Evolutionary conservation across 1,284 basidiomycete species (phyloP), one percentile per base, ranked within the genome.

Genomic region (Cryptococcus sp.): DNA sequence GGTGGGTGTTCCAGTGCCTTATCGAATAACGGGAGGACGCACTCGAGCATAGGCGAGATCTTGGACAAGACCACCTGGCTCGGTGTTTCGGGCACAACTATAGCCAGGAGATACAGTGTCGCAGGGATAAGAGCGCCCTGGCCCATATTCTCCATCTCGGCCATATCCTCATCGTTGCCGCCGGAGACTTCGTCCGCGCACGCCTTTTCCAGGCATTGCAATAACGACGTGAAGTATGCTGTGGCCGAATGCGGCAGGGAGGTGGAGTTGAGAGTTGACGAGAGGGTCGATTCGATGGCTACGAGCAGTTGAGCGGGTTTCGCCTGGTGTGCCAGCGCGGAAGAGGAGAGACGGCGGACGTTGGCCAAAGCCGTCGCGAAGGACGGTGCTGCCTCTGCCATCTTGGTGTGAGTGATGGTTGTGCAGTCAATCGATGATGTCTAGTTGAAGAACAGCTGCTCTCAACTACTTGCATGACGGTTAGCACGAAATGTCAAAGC

Each of bases 241-340:
- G 91, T 91, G 11, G 91, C 82, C 5, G 86, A 85, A 61, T 84
- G 83, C 64, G 91, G 89, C 67, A 93, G 89, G 54, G 84, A 53
- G n/a, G 52, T 53, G 17, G 67, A 64, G n/a, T 58, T 61, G 20
- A 79, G 72, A 1, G 73, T 66, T 6, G 73, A 59, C 11, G 69
- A 60, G 68, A 99, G 84, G 13, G 93, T 95, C 2, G 86, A 84
- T 78, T 99, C 96, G 69, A 99, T 84, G 17, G 94, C 96, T 56
- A 84, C 80, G 46, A 99, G 84, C 20, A 99, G 86, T 55, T 87
- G 88, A 16, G 96, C 96, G 3, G 93, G 93, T 53, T 89, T 86
- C 73, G 91, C 91, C 80, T 98, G 93, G 73, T 96, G 91, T 1
- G 87, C 77, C 20, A 95, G 83, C 27, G 86, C 84, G 0, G 93